Base-by-base conservation (phyloP, 2,329 filamentous ascomycete genomes). In the Pseudogymnoascus sp. region DNA sequence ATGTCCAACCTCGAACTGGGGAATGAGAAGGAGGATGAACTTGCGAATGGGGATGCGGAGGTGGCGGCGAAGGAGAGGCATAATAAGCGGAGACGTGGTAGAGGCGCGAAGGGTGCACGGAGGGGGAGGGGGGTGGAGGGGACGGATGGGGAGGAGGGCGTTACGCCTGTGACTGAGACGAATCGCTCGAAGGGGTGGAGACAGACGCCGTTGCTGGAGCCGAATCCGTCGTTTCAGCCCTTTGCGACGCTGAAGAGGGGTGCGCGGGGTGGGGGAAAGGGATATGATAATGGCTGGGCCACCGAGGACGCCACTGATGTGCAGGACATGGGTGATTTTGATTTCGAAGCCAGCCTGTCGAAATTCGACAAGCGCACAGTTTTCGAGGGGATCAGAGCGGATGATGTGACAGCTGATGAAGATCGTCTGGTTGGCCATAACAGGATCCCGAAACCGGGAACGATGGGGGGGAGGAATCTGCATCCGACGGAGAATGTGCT, bases 281-380 rank as follows among this genome's bases (percentile, higher is more conserved):
- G 71, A 36, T 78, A 80, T 66, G 84, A 91, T 48, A 96, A 92
- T 73, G 93, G 92, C 3, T 98, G 93, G 93, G 92, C 91, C 3
- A 97, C 93, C 0, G 95, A 97, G 73, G 93, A 98, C 72, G 93
- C 93, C 21, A 97, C 92, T 0, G 95, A 98, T 73, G 90, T 95
- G 21, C 90, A 93, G 76, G 93, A 96, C 73, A 85, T 95, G 80
- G 91, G 90, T 10, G 95, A 98, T 66, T 98, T 98, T 71, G 93
- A 98, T 75, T 98, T 98, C 71, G 88, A 90, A 70, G 87, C 86
- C 63, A 92, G 92, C 68, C 81, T 98, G 34, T 93, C 91, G 57
- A 96, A 96, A 73, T 98, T 98, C 71, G 93, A 98, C 79, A 98
- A 98, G 78, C 86, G 89, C 64, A 88, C 87, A 1, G 86, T 98